A percentile compares a stretch with the other conserved stretches of the same genome.
phyloP scores from a whole-genome alignment of 768 basidiomycete species.

The Pholiota conissans region DNA sequence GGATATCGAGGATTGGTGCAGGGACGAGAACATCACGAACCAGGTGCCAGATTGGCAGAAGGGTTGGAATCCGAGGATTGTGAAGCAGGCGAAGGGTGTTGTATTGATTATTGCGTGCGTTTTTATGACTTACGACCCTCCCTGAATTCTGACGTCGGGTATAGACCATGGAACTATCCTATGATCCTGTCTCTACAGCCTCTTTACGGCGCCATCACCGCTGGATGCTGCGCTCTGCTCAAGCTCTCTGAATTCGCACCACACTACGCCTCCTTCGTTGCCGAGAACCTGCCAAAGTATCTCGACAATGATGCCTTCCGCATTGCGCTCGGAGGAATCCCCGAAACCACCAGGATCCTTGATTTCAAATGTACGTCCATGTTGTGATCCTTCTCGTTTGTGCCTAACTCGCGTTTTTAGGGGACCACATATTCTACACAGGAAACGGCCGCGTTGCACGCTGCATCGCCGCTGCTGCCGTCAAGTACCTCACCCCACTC shows the following conservation, averaged over 20 bases:
- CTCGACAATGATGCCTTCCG: too few species aligned
- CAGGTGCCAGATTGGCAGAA: slow-evolving; percentile 43
- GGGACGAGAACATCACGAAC: slow-evolving; percentile 37
- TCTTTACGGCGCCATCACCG: too few species aligned
- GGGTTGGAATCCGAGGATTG: slow-evolving; percentile 51
- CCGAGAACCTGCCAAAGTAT: slow-evolving; percentile 56
- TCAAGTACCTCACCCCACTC: slow-evolving; percentile 52
- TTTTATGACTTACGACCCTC: neutral
- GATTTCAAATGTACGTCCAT: slow-evolving; percentile 41
- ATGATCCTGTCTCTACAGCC: slow-evolving; percentile 56
- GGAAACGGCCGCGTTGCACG: slow-evolving; percentile 46
- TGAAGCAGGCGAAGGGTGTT: slow-evolving; percentile 61
- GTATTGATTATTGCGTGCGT: slow-evolving; percentile 62
- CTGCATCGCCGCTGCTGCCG: slow-evolving; percentile 53
- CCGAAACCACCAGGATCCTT: slow-evolving; percentile 55
- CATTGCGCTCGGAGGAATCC: slow-evolving; percentile 58
- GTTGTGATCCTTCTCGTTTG: too few species aligned
- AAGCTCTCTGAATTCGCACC: slow-evolving; percentile 69
- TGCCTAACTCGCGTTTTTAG: too few species aligned
- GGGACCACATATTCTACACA: too few species aligned
- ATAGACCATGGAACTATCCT: slow-evolving; percentile 73
- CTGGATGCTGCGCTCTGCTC: slow-evolving; percentile 64
- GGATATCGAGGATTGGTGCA: slow-evolving; percentile 59
- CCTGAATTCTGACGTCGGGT: neutral
- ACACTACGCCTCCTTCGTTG: slow-evolving; percentile 46